These are phyloP conservation scores for Mucor velutinosus DNA, from an alignment of 371 early-diverging fungal species.

Conservation along the genomic window DNA sequence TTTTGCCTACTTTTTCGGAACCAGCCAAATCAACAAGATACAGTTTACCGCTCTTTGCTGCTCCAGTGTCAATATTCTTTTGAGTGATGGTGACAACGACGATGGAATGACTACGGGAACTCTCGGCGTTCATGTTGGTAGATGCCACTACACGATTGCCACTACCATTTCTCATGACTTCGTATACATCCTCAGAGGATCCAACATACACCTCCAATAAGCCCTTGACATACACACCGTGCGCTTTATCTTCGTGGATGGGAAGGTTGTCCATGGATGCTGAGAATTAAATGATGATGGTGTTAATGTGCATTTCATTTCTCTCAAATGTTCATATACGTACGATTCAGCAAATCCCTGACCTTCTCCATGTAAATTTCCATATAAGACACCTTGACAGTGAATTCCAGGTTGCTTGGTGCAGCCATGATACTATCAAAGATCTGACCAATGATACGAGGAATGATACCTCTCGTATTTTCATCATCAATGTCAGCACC, in stretches of 20 bases:
- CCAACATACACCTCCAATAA: conserved; percentile 92
- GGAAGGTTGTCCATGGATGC: conserved; percentile 88
- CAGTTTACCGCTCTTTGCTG: conserved; percentile 87
- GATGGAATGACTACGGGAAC: conserved; percentile 96
- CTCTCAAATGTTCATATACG: conserved; percentile 19
- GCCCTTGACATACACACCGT: conserved; percentile 97
- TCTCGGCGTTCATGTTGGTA: conserved; percentile 98
- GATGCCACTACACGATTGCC: conserved; percentile 87
- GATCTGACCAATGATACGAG: conserved; percentile 91
- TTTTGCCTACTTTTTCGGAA: conserved; percentile 95
- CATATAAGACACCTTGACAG: conserved; percentile 95
- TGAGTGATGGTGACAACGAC: conserved; percentile 94
- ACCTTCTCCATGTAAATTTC: conserved; percentile 99
- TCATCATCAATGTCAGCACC: conserved; percentile 91
- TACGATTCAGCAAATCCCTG: conserved; percentile 93
- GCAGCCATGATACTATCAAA: conserved; percentile 85
- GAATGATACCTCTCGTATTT: conserved; percentile 90
- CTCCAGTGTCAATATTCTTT: conserved; percentile 89
- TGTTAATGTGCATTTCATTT: not conserved
- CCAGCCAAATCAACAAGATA: conserved; percentile 99
- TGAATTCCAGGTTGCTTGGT: conserved; percentile 88
- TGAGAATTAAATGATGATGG: conserved; percentile 22
- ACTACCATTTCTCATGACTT: conserved; percentile 92
- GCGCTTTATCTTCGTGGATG: conserved; percentile 92
- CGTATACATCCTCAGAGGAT: conserved; percentile 90